Percentiles rank a stretch among this genome's conserved stretches.
These are phyloP conservation scores for Claviceps paspali DNA, from an alignment of 2,329 filamentous ascomycete genomes.

Conservation along the genomic window DNA sequence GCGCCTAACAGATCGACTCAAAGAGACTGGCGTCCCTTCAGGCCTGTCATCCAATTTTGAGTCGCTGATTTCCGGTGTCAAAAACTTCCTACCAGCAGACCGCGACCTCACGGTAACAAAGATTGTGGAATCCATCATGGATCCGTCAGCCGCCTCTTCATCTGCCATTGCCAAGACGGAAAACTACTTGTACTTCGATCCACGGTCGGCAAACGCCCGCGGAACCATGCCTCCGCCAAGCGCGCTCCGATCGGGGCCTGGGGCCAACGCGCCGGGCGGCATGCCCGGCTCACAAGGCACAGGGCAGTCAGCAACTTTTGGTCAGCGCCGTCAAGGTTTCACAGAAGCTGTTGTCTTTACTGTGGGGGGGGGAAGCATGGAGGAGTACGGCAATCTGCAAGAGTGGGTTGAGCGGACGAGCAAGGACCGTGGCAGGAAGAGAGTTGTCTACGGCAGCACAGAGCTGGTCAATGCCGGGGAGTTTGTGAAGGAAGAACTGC, in stretches of 20 bases:
- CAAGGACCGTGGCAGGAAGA: slow-evolving; percentile 51
- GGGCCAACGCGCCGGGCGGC: slow-evolving; percentile 29
- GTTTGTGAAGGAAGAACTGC: slow-evolving; percentile 49
- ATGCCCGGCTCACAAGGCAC: slow-evolving; percentile 33
- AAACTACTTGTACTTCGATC: slow-evolving; percentile 93
- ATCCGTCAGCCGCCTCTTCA: slow-evolving; percentile 75
- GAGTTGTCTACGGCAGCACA: slow-evolving; percentile 90
- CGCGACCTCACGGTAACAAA: slow-evolving; percentile 94
- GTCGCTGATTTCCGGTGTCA: slow-evolving; percentile 85
- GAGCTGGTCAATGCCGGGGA: slow-evolving; percentile 58
- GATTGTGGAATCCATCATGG: slow-evolving; percentile 97
- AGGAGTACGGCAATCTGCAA: slow-evolving; percentile 93
- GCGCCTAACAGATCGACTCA: slow-evolving; percentile 83
- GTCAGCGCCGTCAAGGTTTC: slow-evolving; percentile 78
- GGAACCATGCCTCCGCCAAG: slow-evolving; percentile 79
- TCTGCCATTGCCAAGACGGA: slow-evolving; percentile 94
- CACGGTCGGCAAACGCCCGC: slow-evolving; percentile 78
- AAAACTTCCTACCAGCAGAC: slow-evolving; percentile 94
- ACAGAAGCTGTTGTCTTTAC: slow-evolving; percentile 88
- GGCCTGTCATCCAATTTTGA: slow-evolving; percentile 68
- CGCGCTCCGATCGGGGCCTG: slow-evolving; percentile 31
- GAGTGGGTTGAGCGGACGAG: slow-evolving; percentile 80
- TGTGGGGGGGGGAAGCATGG: slow-evolving; percentile 92
- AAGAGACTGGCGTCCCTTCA: slow-evolving; percentile 68
- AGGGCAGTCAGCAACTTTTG: slow-evolving; percentile 72